phyloP scores from a whole-genome alignment of 2,329 filamentous ascomycete species.

The Colletotrichum horii region DNA sequence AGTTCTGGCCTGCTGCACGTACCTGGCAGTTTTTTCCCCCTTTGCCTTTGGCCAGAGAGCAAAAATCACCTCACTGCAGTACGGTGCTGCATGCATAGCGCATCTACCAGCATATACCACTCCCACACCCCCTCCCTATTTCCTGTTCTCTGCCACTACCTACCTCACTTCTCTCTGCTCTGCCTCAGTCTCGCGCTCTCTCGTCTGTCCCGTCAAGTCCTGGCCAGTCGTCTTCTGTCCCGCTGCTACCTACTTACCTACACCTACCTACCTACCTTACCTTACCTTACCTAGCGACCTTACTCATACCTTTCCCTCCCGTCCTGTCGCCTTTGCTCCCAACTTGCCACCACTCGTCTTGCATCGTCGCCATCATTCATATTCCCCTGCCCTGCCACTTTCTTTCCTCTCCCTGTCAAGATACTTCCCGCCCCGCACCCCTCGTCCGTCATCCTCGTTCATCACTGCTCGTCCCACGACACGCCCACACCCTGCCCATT shows the following conservation, averaged over 20 bases:
- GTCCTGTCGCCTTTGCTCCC: not conserved
- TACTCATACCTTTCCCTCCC: conserved; percentile 1
- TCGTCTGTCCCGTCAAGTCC: not conserved
- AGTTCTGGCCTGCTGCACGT: not conserved
- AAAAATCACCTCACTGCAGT: conserved; percentile 22
- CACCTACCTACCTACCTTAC: not conserved
- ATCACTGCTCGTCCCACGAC: conserved; percentile 19
- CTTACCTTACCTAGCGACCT: not conserved
- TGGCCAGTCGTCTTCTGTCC: not conserved
- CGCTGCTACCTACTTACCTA: not conserved
- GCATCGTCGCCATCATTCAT: conserved; percentile 24
- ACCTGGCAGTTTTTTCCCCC: conserved; percentile 22
- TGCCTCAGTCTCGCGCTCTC: not conserved
- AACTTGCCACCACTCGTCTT: conserved; percentile 19
- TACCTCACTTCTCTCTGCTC: conserved; percentile 6
- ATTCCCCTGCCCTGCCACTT: conserved; percentile 21
- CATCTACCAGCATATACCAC: conserved; percentile 17
- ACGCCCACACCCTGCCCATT: conserved; percentile 6
- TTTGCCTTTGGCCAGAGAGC: not conserved
- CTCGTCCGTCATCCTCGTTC: conserved; percentile 21
- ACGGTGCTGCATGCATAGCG: conserved; percentile 19
- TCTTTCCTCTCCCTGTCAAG: conserved; percentile 19
- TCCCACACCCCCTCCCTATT: conserved; percentile 15
- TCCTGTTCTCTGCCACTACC: not conserved
- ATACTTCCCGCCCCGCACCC: conserved; percentile 22